Evolutionary conservation across 495 filamentous ascomycete species (phyloP), one percentile per base, ranked within the genome.

Genomic region (Aeminium ludgeri): DNA sequence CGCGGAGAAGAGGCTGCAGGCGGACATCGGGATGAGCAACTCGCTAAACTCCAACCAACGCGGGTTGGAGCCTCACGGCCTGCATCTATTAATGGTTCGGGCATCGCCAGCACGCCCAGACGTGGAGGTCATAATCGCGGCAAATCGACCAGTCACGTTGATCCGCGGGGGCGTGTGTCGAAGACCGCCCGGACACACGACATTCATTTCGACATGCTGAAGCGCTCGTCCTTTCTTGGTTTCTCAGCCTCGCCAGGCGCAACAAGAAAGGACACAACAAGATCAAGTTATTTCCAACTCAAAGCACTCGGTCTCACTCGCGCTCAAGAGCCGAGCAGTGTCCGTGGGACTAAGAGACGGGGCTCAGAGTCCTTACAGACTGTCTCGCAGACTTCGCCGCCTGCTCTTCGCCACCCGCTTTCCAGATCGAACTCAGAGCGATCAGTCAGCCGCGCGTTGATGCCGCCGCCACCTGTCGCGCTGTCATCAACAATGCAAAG

Each of bases 271-370:
- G 63, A 56, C 41, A 59, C 57, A 10, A 63, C 59, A 1, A 39
- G 55, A 30, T 60, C 59, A 2, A 57, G 59, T 34, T 69, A 63
- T 43, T 69, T 69, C 52, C 50, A 55, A 8, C 38, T 67, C 13
- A 65, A 64, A 54, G 63, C 65, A 1, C 48, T 59, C 39, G 65
- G 63, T 6, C 56, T 66, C 18, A 46, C 53, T 34, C 56, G 52
- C 6, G 36, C 40, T 10, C 43, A 27, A 13, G 33, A 36, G 10
- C n/a, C 23, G 7, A 40, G 27, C 20, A 12, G 16, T 13, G 5
- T 12, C 7, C 29, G 39, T 4, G 33, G 36, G 17, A 42, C 20
- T 10, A 44, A 47, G 19, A 18, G 37, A 16, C 15, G 36, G 19
- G 17, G 25, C 6, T 37, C 31, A 4, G 23, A 18, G 16, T 37